Percentiles rank a stretch among this genome's conserved stretches.
Conservation (phyloP, 2,329 filamentous ascomycete species). For the Ilyonectria destructans region DNA sequence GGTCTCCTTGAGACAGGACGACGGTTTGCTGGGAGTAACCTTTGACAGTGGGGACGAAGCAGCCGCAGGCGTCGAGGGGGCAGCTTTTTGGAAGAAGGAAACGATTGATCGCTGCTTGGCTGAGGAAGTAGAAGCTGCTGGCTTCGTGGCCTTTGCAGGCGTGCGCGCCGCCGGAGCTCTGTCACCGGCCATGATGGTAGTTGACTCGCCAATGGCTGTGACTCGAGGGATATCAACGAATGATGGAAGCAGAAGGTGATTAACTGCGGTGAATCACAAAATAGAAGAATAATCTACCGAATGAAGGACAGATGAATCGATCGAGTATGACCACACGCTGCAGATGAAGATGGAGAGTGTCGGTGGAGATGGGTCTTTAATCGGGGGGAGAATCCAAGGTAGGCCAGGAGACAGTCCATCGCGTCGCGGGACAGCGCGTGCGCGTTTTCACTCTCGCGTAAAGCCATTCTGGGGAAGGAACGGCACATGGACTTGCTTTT, state of each 20-base stretch:
- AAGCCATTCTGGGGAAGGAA: constrained; percentile 40
- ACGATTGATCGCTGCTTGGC: constrained; percentile 62
- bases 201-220: constrained; percentile 22
- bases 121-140: constrained; percentile 51
- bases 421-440: constrained; percentile 41
- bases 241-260: constrained; percentile 4
- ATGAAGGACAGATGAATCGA: constrained; percentile 21
- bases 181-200: constrained; percentile 51
- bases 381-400: constrained; percentile 17
- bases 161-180: constrained; percentile 52
- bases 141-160: constrained; percentile 54
- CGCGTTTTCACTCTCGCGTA: constrained; percentile 46
- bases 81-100: constrained; percentile 63
- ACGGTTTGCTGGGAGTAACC: constrained; percentile 52
- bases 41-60: constrained; percentile 53
- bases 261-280: constrained; percentile 38
- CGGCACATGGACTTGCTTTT: constrained; percentile 22
- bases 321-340: constrained; percentile 15
- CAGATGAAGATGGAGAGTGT: constrained; percentile 12
- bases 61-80: constrained; percentile 53
- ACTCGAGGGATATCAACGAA: constrained; percentile 13
- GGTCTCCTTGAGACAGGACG: constrained; percentile 59
- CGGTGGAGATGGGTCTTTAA: constrained; percentile 19
- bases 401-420: constrained; percentile 30
- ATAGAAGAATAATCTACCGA: constrained; percentile 12